Percentiles rank a stretch among this genome's conserved stretches.
These are phyloP conservation scores for Neurospora tetrasperma DNA, from an alignment of 495 filamentous ascomycete species.

Conservation along the genomic window DNA sequence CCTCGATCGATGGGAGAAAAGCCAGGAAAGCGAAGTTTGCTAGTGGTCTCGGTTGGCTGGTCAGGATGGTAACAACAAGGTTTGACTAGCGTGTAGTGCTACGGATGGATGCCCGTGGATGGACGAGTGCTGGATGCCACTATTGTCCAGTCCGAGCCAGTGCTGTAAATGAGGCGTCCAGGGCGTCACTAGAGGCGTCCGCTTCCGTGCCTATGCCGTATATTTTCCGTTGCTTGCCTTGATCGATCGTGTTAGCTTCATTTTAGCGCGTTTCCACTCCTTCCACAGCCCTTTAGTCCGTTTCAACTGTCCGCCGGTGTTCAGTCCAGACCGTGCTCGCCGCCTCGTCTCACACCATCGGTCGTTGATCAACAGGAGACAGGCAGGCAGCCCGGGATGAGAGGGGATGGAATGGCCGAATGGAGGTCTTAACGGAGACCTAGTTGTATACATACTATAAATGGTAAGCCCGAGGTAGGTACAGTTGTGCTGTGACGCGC, in stretches of 20 bases:
- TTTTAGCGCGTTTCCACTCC: neutral
- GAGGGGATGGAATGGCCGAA: neutral
- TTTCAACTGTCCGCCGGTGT: neutral
- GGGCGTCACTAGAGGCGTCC: neutral
- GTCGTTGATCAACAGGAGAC: neutral
- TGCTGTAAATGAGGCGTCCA: neutral
- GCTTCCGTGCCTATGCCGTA: neutral
- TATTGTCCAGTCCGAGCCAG: neutral
- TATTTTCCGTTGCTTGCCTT: neutral
- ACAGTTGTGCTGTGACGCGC: neutral
- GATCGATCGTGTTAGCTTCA: neutral
- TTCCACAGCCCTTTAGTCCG: neutral
- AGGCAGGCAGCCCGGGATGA: neutral
- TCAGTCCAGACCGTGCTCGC: neutral
- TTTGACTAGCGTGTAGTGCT: neutral
- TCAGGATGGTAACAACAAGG: neutral
- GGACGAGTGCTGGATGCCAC: neutral
- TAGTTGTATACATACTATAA: neutral
- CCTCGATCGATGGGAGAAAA: neutral
- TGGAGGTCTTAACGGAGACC: neutral
- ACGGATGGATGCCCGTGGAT: neutral
- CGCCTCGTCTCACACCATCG: neutral
- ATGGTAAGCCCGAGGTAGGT: neutral
- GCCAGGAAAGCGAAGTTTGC: constrained; percentile 1
- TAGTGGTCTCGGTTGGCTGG: constrained; percentile 1